Base-by-base conservation (phyloP, 2,329 filamentous ascomycete genomes). In the Cercospora canescens region DNA sequence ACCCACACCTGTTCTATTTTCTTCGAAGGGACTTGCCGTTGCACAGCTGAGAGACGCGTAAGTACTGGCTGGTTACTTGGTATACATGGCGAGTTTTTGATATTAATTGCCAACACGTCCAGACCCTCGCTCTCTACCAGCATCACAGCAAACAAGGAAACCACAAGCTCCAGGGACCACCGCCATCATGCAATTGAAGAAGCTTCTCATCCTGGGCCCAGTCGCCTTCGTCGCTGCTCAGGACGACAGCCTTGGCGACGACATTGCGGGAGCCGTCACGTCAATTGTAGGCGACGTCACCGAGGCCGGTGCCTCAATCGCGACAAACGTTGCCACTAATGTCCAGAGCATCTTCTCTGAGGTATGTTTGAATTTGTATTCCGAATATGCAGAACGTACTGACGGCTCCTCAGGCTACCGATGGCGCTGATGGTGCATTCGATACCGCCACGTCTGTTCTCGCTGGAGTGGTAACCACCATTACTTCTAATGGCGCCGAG, bases 111-210 rank as follows among this genome's bases (percentile, higher is more conserved):
- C 48, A 1, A 34, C 24, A 55, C 35, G 6, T 30, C 9, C 39
- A 50, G 50, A 18, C 26, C 4, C 14, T 52, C 24, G 45, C 45
- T 52, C 45, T 54, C 30, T 28, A 28, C 60, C 56, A 18, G 26
- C 32, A 32, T 34, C 62, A 60, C 26, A 12, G 11, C 26, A 64
- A 30, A 12, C 61, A 56, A 45, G 39, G 41, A 35, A 54, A 55
- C 24, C 32, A 37, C 37, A 66, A 60, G 26, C 48, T 41, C 34
- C 60, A 48, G 45, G 61, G 0, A 58, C 21, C n/a, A 26, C 24
- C 57, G 39, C 61, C 66, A 55, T 54, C 60, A 74, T 74, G 72
- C 70, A 72, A 56, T 54, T 70, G 60, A 66, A 67, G 28, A 63
- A 70, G 41, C 50, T 68, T 61, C 62, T 71, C 52, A 50, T 74